phyloP scores from a whole-genome alignment of 176 grass and related monocot genomes.

The Triticum monococcum region DNA sequence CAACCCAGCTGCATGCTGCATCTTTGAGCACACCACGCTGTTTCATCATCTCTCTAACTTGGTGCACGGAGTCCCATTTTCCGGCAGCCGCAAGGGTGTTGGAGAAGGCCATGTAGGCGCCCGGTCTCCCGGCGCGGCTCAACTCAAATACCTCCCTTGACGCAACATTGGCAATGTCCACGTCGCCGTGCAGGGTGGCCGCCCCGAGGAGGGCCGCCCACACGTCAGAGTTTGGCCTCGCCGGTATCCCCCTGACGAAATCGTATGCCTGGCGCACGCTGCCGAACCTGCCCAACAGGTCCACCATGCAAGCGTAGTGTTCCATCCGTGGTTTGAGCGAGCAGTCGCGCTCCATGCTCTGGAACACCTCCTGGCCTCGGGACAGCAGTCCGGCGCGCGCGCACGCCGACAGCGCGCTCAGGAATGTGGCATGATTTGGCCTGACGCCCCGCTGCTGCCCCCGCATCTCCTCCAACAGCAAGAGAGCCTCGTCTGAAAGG shows the following conservation, averaged over 20 bases:
- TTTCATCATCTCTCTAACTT: conserved; percentile 73
- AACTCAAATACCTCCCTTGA: conserved; percentile 66
- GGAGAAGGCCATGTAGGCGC: conserved; percentile 83
- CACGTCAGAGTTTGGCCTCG: conserved; percentile 65
- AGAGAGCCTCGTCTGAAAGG: conserved; percentile 51
- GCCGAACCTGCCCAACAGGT: conserved; percentile 72
- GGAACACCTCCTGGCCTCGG: conserved; percentile 57
- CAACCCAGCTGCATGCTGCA: conserved; percentile 62
- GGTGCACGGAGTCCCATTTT: conserved; percentile 66
- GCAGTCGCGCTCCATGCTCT: conserved; percentile 73
- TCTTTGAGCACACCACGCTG: conserved; percentile 60
- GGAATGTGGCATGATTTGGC: conserved; percentile 77
- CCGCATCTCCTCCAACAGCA: conserved; percentile 58
- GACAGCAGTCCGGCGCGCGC: conserved; percentile 66
- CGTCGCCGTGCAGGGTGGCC: conserved; percentile 64
- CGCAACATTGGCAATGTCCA: conserved; percentile 59
- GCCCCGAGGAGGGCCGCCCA: conserved; percentile 76
- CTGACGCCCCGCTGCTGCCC: background rate
- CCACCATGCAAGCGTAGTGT: conserved; percentile 92
- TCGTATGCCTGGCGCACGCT: conserved; percentile 48
- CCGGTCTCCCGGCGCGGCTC: conserved; percentile 51
- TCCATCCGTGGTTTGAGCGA: conserved; percentile 65
- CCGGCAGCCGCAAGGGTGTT: conserved; percentile 71
- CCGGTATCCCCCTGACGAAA: conserved; percentile 56
- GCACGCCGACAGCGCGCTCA: conserved; percentile 71